Evolutionary conservation across 2,329 filamentous ascomycete genomes (phyloP).

Genomic region (Ilyonectria mors-panacis): DNA sequence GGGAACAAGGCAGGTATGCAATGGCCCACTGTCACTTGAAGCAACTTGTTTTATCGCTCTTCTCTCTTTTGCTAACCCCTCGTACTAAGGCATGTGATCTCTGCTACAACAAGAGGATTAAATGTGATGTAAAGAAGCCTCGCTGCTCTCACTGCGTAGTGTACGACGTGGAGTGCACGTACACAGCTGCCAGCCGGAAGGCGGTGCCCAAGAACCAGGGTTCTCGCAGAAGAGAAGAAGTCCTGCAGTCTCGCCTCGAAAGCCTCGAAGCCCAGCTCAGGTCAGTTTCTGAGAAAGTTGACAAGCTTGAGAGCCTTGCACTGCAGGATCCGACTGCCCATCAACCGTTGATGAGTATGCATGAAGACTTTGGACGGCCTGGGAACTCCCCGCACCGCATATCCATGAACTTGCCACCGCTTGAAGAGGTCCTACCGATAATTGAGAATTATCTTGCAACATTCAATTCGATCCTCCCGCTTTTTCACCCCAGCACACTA

Average conservation of each 20-base stretch:
- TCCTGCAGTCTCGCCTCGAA: not conserved
- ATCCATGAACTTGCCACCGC: not conserved
- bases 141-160: conserved; percentile 30
- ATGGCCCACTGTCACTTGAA: not conserved
- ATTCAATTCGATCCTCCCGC: conserved; percentile 26
- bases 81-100: conserved; percentile 35
- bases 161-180: conserved; percentile 18
- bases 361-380: not conserved
- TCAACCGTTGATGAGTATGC: not conserved
- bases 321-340: not conserved
- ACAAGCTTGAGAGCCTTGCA: conserved; percentile 3
- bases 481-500: conserved; percentile 24
- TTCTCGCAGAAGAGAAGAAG: not conserved
- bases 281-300: not conserved
- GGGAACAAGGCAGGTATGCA: not conserved
- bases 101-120: conserved; percentile 36
- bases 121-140: conserved; percentile 31
- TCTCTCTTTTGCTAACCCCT: not conserved
- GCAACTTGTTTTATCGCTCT: not conserved
- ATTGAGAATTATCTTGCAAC: conserved; percentile 5
- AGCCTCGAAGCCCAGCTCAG: conserved; percentile 8
- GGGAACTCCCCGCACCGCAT: not conserved
- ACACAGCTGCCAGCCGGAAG: conserved; percentile 21
- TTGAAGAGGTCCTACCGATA: not conserved
- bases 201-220: not conserved